Percentiles rank a stretch among this genome's conserved stretches.
Evolutionary conservation across 1,284 basidiomycete genomes (phyloP).

Genomic region (Boletus semigastroideus): DNA sequence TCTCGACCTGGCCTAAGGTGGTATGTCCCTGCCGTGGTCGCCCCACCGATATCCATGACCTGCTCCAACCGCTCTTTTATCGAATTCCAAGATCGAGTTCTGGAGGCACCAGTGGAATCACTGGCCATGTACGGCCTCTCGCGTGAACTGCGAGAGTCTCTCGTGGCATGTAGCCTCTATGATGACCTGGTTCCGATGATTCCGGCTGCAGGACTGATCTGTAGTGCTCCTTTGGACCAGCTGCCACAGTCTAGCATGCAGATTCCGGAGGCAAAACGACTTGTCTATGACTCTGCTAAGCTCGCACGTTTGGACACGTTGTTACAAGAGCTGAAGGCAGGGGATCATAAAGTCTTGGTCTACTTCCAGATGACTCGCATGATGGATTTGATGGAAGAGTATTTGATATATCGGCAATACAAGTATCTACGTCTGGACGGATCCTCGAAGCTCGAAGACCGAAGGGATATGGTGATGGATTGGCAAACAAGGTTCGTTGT

Average conservation of each 20-base stretch:
- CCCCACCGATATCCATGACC: slow-evolving; percentile 77
- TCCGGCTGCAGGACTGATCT: slow-evolving; percentile 69
- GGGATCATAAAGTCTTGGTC: slow-evolving; percentile 92
- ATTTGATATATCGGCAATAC: slow-evolving; percentile 96
- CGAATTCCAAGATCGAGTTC: slow-evolving; percentile 62
- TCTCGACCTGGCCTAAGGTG: slow-evolving; percentile 80
- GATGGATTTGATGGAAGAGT: slow-evolving; percentile 99
- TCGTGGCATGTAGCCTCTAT: slow-evolving; percentile 53
- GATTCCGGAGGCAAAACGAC: slow-evolving; percentile 92
- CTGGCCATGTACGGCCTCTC: slow-evolving; percentile 87
- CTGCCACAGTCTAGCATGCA: slow-evolving; percentile 86
- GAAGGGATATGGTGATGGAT: slow-evolving; percentile 98
- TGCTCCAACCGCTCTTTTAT: slow-evolving; percentile 81
- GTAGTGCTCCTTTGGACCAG: slow-evolving; percentile 69
- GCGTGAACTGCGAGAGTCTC: slow-evolving; percentile 62
- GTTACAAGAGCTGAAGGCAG: slow-evolving; percentile 89
- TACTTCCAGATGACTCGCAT: slow-evolving; percentile 99
- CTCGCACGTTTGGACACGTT: slow-evolving; percentile 88
- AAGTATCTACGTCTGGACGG: slow-evolving; percentile 97
- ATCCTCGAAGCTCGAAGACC: slow-evolving; percentile 92
- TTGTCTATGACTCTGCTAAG: slow-evolving; percentile 97
- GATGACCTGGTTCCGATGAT: slow-evolving; percentile 59
- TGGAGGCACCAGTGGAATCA: slow-evolving; percentile 71
- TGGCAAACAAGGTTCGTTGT: slow-evolving; percentile 91
- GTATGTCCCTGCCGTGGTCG: slow-evolving; percentile 80